These are phyloP conservation scores for Gastrolobium bilobum DNA, from an alignment of 306 rosid genomes.

Conservation along the genomic window DNA sequence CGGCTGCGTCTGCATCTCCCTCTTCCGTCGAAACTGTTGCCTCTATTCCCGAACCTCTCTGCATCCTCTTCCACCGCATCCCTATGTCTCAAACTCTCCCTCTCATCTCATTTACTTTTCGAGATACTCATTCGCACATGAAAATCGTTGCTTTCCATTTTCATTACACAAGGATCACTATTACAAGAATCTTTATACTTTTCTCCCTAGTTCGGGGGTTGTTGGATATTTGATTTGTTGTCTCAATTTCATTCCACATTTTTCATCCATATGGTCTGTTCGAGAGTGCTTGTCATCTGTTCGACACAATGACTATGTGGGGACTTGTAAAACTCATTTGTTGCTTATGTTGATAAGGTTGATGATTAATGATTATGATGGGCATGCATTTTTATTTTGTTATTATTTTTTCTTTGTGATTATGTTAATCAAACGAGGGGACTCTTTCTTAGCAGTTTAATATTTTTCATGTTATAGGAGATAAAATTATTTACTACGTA, in stretches of 20 bases:
- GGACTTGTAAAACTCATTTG: background rate
- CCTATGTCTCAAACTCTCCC: constrained; percentile 19
- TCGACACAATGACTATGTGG: constrained; percentile 39
- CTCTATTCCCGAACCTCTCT: background rate
- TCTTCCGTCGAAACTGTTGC: constrained; percentile 5
- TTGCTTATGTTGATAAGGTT: background rate
- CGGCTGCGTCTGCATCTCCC: constrained; percentile 16
- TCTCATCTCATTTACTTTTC: constrained; percentile 21
- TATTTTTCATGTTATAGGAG: too few relatives aligned
- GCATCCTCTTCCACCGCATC: background rate
- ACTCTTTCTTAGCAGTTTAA: too few relatives aligned
- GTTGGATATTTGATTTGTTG: too few relatives aligned
- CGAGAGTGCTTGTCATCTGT: constrained; percentile 22
- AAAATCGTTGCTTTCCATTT: background rate
- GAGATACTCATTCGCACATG: background rate
- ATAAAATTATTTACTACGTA: too few relatives aligned
- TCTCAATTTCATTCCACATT: background rate
- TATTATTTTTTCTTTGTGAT: too few relatives aligned
- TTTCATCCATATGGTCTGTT: background rate
- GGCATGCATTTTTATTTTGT: too few relatives aligned
- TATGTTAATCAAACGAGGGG: too few relatives aligned
- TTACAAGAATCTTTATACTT: background rate
- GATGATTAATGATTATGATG: background rate
- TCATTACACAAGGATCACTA: background rate
- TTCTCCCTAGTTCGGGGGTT: too few relatives aligned